Evolutionary conservation across 2,329 filamentous ascomycete species (phyloP).

Genomic region (Aspergillus pseudonomiae): DNA sequence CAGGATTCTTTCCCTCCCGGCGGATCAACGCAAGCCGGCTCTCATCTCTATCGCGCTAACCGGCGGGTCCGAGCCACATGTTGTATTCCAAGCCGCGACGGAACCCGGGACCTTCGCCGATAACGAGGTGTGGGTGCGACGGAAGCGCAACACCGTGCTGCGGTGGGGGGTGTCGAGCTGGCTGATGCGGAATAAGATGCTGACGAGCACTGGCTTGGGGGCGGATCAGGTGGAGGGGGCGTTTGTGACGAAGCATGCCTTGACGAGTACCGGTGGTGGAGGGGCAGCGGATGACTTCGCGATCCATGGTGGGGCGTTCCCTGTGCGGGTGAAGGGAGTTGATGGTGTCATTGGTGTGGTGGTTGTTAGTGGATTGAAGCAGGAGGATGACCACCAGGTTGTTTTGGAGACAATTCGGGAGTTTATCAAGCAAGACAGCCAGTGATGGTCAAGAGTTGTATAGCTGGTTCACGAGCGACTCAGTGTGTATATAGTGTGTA

Average conservation of each 20-base stretch:
- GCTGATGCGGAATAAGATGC: conserved; percentile 70
- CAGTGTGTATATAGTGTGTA: background rate
- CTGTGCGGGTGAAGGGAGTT: conserved; percentile 71
- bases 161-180: conserved; percentile 72
- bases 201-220: conserved; percentile 17
- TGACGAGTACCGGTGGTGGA: conserved; percentile 56
- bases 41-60: conserved; percentile 45
- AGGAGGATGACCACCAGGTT: conserved; percentile 76
- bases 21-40: conserved; percentile 39
- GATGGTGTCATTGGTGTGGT: conserved; percentile 76
- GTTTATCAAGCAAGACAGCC: conserved; percentile 35
- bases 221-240: conserved; percentile 60
- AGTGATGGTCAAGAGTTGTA: conserved; percentile 1
- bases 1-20: conserved; percentile 39
- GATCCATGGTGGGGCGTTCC: conserved; percentile 77
- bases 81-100: conserved; percentile 71
- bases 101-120: conserved; percentile 70
- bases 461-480: background rate
- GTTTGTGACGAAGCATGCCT: conserved; percentile 67
- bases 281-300: conserved; percentile 63
- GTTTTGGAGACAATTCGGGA: conserved; percentile 70
- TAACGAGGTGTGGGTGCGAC: conserved; percentile 69
- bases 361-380: conserved; percentile 74
- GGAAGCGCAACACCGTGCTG: conserved; percentile 73
- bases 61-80: conserved; percentile 48